These are phyloP conservation scores for Trichoderma oligosporum DNA, from an alignment of 2,329 filamentous ascomycete species.

Conservation along the genomic window DNA sequence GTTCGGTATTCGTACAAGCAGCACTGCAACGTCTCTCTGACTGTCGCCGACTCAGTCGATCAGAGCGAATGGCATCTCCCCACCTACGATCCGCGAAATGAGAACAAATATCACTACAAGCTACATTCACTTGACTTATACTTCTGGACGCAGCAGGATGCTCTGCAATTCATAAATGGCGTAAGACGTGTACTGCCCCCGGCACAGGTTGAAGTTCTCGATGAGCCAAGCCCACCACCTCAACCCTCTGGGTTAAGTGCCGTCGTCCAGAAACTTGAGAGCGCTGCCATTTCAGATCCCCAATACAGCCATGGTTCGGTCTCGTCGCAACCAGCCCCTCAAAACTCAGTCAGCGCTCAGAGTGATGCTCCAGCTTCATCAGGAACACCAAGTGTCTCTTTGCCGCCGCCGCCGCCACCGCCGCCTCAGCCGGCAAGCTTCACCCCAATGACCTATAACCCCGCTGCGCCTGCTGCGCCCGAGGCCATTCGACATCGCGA, in stretches of 20 bases:
- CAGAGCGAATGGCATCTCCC: conserved; percentile 71
- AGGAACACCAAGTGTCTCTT: conserved; percentile 2
- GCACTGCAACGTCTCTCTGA: conserved; percentile 65
- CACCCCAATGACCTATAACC: conserved; percentile 70
- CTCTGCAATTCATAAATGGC: conserved; percentile 65
- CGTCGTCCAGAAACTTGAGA: conserved; percentile 71
- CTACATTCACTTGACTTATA: conserved; percentile 74
- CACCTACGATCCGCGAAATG: conserved; percentile 66
- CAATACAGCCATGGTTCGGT: conserved; percentile 35
- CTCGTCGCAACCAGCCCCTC: conserved; percentile 14
- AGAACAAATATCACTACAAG: conserved; percentile 75
- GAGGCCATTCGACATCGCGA: conserved; percentile 69
- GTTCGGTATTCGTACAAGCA: conserved; percentile 72
- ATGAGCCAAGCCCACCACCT: conserved; percentile 56
- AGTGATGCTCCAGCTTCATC: conserved; percentile 19
- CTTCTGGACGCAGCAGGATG: conserved; percentile 73
- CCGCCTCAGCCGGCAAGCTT: conserved; percentile 44
- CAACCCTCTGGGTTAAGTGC: conserved; percentile 55
- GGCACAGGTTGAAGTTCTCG: conserved; percentile 58
- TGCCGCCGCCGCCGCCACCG: conserved; percentile 33
- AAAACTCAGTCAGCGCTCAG: conserved; percentile 1
- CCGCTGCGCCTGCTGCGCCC: conserved; percentile 70
- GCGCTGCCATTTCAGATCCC: conserved; percentile 61
- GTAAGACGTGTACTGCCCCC: conserved; percentile 61
- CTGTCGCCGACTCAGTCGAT: conserved; percentile 53